Conservation (phyloP, 495 filamentous ascomycete genomes). For the Penicillium chermesinum region DNA sequence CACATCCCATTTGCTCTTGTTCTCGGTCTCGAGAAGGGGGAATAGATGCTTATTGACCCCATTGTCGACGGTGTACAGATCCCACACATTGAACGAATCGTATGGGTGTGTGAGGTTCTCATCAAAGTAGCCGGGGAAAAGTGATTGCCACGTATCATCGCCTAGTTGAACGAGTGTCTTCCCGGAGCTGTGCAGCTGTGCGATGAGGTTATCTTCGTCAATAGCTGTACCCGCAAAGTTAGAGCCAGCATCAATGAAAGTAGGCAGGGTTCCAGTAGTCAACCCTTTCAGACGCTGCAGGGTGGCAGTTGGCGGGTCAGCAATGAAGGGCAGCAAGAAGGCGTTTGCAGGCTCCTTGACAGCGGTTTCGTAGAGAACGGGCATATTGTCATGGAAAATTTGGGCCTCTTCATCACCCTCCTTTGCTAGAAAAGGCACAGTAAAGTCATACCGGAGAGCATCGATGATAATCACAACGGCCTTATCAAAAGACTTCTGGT, state of each 20-base stretch:
- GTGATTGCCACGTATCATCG: conserved; percentile 90
- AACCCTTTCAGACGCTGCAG: conserved; percentile 88
- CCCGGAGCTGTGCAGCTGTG: conserved; percentile 71
- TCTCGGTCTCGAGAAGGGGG: conserved; percentile 63
- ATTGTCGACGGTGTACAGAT: conserved; percentile 93
- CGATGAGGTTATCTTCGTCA: conserved; percentile 91
- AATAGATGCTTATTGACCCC: conserved; percentile 92
- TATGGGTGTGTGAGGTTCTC: conserved; percentile 76
- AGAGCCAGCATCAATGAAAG: conserved; percentile 87
- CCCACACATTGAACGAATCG: conserved; percentile 98
- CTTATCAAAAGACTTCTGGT: conserved; percentile 85
- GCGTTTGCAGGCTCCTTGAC: conserved; percentile 68
- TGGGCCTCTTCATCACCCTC: conserved; percentile 47
- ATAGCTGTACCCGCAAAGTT: conserved; percentile 97
- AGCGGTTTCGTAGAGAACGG: conserved; percentile 78
- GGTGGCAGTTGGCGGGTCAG: conserved; percentile 91
- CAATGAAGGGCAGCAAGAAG: conserved; percentile 91
- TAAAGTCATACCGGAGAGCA: conserved; percentile 94
- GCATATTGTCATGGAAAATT: conserved; percentile 82
- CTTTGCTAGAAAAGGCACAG: conserved; percentile 65
- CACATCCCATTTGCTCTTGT: conserved; percentile 76
- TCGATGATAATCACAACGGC: conserved; percentile 90
- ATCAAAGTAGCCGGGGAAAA: conserved; percentile 92
- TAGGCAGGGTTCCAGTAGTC: conserved; percentile 92
- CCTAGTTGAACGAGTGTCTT: conserved; percentile 89